Percentiles rank a stretch among this genome's conserved stretches.
phyloP scores from a whole-genome alignment of 169 alveolate genomes.

The Theileria annulata region DNA sequence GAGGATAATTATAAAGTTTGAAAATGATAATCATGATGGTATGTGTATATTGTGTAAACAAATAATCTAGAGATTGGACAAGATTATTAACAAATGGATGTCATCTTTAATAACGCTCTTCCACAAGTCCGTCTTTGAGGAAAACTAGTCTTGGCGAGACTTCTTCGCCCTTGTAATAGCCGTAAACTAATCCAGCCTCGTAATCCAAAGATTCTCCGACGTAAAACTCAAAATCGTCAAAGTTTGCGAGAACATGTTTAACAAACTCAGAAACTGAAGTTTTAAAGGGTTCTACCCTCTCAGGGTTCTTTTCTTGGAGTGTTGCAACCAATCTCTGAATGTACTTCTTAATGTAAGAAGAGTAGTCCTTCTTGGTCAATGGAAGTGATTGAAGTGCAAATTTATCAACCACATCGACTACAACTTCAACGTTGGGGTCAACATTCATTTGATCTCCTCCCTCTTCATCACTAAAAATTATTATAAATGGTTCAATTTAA shows the following conservation, averaged over 20 bases:
- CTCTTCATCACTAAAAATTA: conserved; percentile 81
- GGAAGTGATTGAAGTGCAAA: conserved; percentile 88
- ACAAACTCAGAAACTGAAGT: conserved; percentile 85
- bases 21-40: too few relatives aligned
- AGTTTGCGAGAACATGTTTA: conserved; percentile 85
- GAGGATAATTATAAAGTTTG: too few relatives aligned
- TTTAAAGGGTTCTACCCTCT: conserved; percentile 88
- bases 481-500: too few relatives aligned
- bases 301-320: conserved; percentile 86
- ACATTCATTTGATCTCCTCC: conserved; percentile 71
- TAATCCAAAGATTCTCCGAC: conserved; percentile 89
- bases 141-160: conserved; percentile 89
- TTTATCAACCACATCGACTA: conserved; percentile 89
- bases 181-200: conserved; percentile 87
- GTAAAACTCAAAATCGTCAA: conserved; percentile 90
- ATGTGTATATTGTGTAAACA: not conserved
- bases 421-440: conserved; percentile 85
- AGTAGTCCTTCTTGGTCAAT: conserved; percentile 89
- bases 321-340: conserved; percentile 83
- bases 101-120: conserved; percentile 81
- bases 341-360: conserved; percentile 87
- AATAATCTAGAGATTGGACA: not conserved
- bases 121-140: conserved; percentile 88
- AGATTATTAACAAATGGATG: not conserved
- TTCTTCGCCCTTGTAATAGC: conserved; percentile 92